Conservation (phyloP, 805 yeast species). For the Zygosaccharomyces bisporus region DNA sequence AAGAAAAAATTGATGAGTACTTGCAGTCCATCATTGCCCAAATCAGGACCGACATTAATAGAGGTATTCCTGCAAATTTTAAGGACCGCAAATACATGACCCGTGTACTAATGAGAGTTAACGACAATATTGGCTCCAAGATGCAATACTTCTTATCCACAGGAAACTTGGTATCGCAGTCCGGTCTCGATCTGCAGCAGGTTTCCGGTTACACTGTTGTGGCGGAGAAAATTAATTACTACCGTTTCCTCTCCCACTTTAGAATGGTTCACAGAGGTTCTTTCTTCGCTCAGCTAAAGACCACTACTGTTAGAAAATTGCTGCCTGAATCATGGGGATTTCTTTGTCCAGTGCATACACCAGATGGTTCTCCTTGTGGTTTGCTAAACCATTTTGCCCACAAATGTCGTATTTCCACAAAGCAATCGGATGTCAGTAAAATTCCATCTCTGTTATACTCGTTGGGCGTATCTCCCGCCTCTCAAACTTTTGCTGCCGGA, state of each 20-base stretch:
- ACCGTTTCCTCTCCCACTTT: conserved; percentile 96
- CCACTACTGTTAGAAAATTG: conserved; percentile 93
- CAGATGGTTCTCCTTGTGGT: conserved; percentile 99
- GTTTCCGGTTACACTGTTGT: conserved; percentile 98
- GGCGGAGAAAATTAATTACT: conserved; percentile 96
- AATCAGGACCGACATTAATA: conserved; percentile 71
- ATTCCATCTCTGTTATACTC: conserved; percentile 63
- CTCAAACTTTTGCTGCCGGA: conserved; percentile 76
- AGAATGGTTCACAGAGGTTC: conserved; percentile 99
- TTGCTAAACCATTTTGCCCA: conserved; percentile 93
- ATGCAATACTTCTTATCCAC: conserved; percentile 92
- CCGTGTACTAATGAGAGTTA: conserved; percentile 70
- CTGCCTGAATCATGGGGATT: conserved; percentile 99
- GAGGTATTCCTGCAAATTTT: conserved; percentile 80
- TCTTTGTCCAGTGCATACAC: conserved; percentile 98
- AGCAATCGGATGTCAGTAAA: conserved; percentile 64
- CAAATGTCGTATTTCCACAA: conserved; percentile 83
- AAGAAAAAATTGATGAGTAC: conserved; percentile 95
- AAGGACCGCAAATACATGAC: conserved; percentile 78
- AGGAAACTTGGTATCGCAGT: conserved; percentile 94
- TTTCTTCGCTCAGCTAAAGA: conserved; percentile 95
- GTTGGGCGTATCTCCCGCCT: conserved; percentile 77
- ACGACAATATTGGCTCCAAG: conserved; percentile 93
- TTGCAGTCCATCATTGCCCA: conserved; percentile 68
- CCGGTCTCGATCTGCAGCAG: conserved; percentile 97